phyloP scores from a whole-genome alignment of 2,329 filamentous ascomycete species.

The Arthrobotrys musiformis region DNA sequence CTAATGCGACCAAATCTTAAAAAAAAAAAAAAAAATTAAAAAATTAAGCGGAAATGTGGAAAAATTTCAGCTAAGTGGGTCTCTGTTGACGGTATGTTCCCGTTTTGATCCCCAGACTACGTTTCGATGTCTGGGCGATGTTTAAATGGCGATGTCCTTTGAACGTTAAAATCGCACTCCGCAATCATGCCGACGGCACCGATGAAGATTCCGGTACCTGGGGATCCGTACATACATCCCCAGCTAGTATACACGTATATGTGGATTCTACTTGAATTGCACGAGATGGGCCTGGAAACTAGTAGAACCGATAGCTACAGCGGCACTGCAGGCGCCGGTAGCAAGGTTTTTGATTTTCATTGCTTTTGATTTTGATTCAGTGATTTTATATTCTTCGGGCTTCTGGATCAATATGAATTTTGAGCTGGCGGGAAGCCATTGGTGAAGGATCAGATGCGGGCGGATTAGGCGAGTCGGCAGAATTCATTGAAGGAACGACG shows the following conservation, averaged over 20 bases:
- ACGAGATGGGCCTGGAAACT: constrained; percentile 2
- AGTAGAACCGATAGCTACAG: constrained; percentile 5
- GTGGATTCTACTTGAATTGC: constrained; percentile 18
- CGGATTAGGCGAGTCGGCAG: constrained; percentile 1
- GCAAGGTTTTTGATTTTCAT: background rate
- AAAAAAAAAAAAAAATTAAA: too few relatives aligned
- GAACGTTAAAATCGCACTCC: background rate
- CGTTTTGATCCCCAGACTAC: constrained; percentile 1
- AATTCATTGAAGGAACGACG: background rate
- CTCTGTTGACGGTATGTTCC: background rate
- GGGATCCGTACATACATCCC: too few relatives aligned
- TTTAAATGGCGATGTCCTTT: background rate
- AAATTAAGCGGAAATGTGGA: background rate
- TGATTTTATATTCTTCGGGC: constrained; percentile 5
- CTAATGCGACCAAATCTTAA: background rate
- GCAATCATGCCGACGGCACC: constrained; percentile 5
- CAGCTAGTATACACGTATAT: too few relatives aligned
- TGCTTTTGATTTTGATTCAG: too few relatives aligned
- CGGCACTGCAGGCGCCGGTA: background rate
- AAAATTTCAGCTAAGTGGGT: constrained; percentile 23
- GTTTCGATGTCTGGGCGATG: constrained; percentile 18
- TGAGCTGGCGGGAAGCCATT: background rate
- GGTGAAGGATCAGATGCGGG: constrained; percentile 10
- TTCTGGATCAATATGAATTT: background rate
- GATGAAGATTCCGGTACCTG: background rate